Evolutionary conservation across 257 asterid genomes (phyloP).

Genomic region (Catharanthus roseus): DNA sequence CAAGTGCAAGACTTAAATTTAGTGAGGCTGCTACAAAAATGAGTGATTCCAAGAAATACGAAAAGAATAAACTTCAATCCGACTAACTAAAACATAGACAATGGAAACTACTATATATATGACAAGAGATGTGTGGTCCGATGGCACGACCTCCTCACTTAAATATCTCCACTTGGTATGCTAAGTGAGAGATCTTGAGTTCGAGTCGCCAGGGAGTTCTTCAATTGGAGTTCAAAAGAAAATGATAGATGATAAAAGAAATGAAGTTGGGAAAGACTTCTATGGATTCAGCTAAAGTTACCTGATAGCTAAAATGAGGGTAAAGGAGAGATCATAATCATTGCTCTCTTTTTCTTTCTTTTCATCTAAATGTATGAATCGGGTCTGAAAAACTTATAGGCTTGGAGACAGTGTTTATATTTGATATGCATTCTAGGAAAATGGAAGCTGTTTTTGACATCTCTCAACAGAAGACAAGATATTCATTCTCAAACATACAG

Average conservation of each 20-base stretch:
- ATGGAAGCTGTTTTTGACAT: not conserved
- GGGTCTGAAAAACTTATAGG: not conserved
- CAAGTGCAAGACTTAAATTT: slow-evolving; percentile 15
- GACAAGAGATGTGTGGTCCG: no score
- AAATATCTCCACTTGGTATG: no score
- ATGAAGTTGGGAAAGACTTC: not conserved
- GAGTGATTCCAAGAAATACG: not conserved
- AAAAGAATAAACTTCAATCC: not conserved
- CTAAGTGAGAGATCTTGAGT: no score
- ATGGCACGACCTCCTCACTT: no score
- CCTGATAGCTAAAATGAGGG: not conserved
- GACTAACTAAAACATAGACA: no score
- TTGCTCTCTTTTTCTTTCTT: not conserved
- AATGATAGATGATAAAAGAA: not conserved
- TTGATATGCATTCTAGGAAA: not conserved
- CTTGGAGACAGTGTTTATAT: not conserved
- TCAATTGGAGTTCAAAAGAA: no score
- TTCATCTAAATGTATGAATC: not conserved
- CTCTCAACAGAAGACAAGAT: not conserved
- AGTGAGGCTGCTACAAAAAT: not conserved
- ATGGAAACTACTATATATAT: no score
- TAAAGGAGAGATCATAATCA: slow-evolving; percentile 4
- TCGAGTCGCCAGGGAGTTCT: no score
- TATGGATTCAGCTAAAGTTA: not conserved
- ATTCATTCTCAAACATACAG: not conserved